A percentile compares a stretch with the other conserved stretches of the same genome.
phyloP scores from a whole-genome alignment of 2,329 filamentous ascomycete species.

The Drechslerella coelobrocha region DNA sequence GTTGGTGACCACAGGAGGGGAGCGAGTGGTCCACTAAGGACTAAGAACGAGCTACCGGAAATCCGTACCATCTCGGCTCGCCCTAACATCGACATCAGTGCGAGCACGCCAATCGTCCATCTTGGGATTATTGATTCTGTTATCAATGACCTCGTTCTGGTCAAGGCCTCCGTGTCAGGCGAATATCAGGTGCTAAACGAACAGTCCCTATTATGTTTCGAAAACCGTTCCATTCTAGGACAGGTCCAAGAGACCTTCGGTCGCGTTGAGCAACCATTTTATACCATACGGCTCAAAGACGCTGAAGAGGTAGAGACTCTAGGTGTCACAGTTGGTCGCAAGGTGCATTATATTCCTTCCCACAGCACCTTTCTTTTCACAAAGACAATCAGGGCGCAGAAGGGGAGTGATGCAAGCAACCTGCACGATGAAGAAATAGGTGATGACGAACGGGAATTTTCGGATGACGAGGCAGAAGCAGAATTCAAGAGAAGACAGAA shows the following conservation, averaged over 20 bases:
- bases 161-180: constrained; percentile 78
- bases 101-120: constrained; percentile 76
- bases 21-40: constrained; percentile 67
- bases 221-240: constrained; percentile 77
- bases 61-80: constrained; percentile 55
- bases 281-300: constrained; percentile 78
- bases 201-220: constrained; percentile 81
- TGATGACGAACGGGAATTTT: constrained; percentile 90
- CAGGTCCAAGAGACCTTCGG: constrained; percentile 85
- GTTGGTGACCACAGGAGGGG: constrained; percentile 61
- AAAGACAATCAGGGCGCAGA: constrained; percentile 75
- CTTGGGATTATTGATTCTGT: constrained; percentile 78
- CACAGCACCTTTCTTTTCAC: constrained; percentile 88
- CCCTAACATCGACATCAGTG: constrained; percentile 78
- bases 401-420: constrained; percentile 93
- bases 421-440: constrained; percentile 89
- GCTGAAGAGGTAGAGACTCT: constrained; percentile 71
- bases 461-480: constrained; percentile 92
- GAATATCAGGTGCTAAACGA: constrained; percentile 84
- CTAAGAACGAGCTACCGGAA: constrained; percentile 77
- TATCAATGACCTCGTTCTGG: constrained; percentile 78
- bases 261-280: constrained; percentile 82
- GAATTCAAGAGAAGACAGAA: constrained; percentile 79
- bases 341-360: constrained; percentile 78
- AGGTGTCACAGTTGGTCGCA: constrained; percentile 72